phyloP scores from a whole-genome alignment of 1,139 yeast genomes.

The Zygosaccharomyces pseudobailii region DNA sequence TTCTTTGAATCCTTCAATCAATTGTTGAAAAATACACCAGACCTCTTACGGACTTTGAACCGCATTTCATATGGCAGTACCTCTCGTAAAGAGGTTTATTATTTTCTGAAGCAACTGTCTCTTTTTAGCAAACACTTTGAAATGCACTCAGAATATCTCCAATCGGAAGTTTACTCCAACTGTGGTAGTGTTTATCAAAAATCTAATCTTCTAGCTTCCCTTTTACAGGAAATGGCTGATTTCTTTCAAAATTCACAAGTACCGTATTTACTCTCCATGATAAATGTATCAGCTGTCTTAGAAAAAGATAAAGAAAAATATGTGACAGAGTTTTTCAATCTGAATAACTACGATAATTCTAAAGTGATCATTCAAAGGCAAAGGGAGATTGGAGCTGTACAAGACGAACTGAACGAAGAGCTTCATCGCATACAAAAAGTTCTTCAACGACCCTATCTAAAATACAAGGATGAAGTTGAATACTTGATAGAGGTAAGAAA shows the following conservation, averaged over 20 bases:
- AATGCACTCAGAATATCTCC: slow-evolving; percentile 31
- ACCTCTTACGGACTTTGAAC: slow-evolving; percentile 62
- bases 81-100: slow-evolving; percentile 61
- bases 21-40: slow-evolving; percentile 48
- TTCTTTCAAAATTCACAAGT: slow-evolving; percentile 19
- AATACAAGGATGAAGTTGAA: slow-evolving; percentile 58
- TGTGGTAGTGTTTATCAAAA: slow-evolving; percentile 24
- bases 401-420: slow-evolving; percentile 45
- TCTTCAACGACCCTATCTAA: slow-evolving; percentile 55
- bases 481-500: slow-evolving; percentile 72
- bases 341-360: slow-evolving; percentile 38
- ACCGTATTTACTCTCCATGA: slow-evolving; percentile 43
- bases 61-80: slow-evolving; percentile 65
- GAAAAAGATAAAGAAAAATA: slow-evolving; percentile 46
- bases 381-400: slow-evolving; percentile 41
- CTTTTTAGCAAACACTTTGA: slow-evolving; percentile 34
- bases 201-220: slow-evolving; percentile 32
- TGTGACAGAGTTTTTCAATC: slow-evolving; percentile 50
- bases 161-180: slow-evolving; percentile 17
- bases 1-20: slow-evolving; percentile 51
- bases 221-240: slow-evolving; percentile 32
- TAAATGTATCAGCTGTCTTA: slow-evolving; percentile 55
- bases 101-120: slow-evolving; percentile 48
- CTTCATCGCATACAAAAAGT: slow-evolving; percentile 41
- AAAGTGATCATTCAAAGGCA: slow-evolving; percentile 41